These are phyloP conservation scores for Neonectria faginata DNA, from an alignment of 2,329 filamentous ascomycete genomes.

Conservation along the genomic window DNA sequence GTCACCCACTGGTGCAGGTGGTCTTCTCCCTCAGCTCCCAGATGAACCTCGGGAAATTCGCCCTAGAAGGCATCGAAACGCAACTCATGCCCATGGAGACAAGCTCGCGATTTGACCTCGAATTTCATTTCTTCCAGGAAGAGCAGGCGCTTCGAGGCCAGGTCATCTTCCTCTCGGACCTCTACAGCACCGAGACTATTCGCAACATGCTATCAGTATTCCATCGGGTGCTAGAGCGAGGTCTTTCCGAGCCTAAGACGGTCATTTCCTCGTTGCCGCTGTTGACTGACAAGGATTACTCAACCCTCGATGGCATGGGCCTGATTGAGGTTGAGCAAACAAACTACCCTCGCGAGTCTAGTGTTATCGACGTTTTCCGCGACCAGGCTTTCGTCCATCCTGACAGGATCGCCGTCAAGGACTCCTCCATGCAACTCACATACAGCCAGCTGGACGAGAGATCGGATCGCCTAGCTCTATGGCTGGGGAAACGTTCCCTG, in stretches of 20 bases:
- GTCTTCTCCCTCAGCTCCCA: constrained; percentile 37
- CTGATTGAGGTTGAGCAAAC: constrained; percentile 30
- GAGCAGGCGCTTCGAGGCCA: constrained; percentile 4
- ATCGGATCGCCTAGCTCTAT: constrained; percentile 28
- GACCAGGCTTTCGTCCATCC: constrained; percentile 32
- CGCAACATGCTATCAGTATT: constrained; percentile 35
- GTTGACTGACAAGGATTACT: constrained; percentile 1
- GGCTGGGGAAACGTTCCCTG: not conserved
- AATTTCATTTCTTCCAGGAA: constrained; percentile 40
- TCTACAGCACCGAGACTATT: constrained; percentile 35
- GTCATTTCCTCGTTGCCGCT: constrained; percentile 22
- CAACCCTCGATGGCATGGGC: constrained; percentile 30
- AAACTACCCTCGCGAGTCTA: constrained; percentile 36
- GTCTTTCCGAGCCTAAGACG: constrained; percentile 23
- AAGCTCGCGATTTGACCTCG: constrained; percentile 37
- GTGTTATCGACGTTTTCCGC: constrained; percentile 42
- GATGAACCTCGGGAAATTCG: constrained; percentile 13
- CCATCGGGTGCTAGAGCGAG: constrained; percentile 26
- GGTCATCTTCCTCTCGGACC: constrained; percentile 31
- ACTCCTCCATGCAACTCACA: constrained; percentile 30
- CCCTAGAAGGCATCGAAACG: constrained; percentile 23
- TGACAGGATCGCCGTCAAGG: constrained; percentile 33
- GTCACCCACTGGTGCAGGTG: constrained; percentile 34
- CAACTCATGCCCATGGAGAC: constrained; percentile 5
- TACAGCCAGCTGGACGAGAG: constrained; percentile 35